phyloP scores from a whole-genome alignment of 2,329 filamentous ascomycete species.

The Colletotrichum sp. region DNA sequence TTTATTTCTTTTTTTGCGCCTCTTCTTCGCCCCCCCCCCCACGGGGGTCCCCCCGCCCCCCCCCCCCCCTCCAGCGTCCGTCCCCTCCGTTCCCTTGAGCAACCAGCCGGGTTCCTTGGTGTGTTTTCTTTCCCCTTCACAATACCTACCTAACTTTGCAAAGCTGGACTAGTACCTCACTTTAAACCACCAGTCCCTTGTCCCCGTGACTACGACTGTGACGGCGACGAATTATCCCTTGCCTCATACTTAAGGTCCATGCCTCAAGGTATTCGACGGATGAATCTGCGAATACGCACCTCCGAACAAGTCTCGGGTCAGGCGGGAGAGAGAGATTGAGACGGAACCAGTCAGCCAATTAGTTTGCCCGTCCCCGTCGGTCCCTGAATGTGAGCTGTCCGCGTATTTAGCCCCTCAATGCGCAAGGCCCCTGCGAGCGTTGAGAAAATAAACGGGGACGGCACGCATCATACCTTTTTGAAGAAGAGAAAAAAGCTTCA shows the following conservation, averaged over 20 bases:
- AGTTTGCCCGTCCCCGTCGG: background rate
- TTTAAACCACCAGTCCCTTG: background rate
- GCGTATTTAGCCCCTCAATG: background rate
- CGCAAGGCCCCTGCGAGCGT: background rate
- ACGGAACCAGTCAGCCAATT: background rate
- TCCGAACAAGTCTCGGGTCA: background rate
- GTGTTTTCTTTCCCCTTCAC: background rate
- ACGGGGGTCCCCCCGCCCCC: no score
- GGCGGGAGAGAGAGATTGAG: background rate
- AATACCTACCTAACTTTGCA: background rate
- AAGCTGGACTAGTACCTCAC: background rate
- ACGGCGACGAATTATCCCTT: background rate
- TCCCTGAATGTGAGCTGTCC: background rate
- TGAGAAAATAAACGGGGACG: background rate
- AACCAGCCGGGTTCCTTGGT: background rate
- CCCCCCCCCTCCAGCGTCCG: background rate
- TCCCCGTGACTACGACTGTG: background rate
- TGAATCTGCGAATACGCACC: background rate
- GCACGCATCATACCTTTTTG: background rate
- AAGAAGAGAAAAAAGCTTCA: background rate
- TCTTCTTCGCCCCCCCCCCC: no score
- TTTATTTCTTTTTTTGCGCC: no score
- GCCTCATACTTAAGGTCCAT: background rate
- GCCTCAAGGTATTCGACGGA: background rate
- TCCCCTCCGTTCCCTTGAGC: background rate